phyloP scores from a whole-genome alignment of 768 basidiomycete genomes.

The Hygrophorus russula region DNA sequence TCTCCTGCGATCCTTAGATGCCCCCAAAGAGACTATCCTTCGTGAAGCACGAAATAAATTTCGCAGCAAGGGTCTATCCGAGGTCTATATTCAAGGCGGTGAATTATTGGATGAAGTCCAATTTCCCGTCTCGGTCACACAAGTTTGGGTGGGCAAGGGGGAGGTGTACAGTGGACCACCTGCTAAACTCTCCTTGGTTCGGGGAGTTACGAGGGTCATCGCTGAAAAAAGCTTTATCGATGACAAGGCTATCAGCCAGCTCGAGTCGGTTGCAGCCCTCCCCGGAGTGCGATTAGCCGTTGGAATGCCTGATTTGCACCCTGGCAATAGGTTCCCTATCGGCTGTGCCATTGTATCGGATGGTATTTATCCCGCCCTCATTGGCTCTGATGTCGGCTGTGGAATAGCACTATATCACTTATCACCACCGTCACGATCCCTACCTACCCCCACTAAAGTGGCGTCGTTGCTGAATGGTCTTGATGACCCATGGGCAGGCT shows the following conservation, averaged over 20 bases:
- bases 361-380: constrained; percentile 27
- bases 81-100: constrained; percentile 21
- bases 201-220: constrained; percentile 19
- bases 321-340: constrained; percentile 23
- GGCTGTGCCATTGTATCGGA: constrained; percentile 13
- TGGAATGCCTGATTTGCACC: constrained; percentile 31
- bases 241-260: constrained; percentile 21
- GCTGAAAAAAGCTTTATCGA: constrained; percentile 21
- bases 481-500: constrained; percentile 27
- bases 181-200: constrained; percentile 1
- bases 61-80: constrained; percentile 18
- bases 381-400: constrained; percentile 28
- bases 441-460: constrained; percentile 17
- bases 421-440: constrained; percentile 15
- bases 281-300: constrained; percentile 19
- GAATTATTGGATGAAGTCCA: constrained; percentile 11
- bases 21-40: constrained; percentile 16
- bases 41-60: constrained; percentile 27
- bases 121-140: constrained; percentile 13
- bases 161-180: constrained; percentile 23
- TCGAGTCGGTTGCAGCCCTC: constrained; percentile 17
- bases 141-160: constrained; percentile 23
- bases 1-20: constrained; percentile 11
- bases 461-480: constrained; percentile 20
- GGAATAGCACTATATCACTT: constrained; percentile 25